Evolutionary conservation across 1,139 yeast genomes (phyloP).

Genomic region (Scheffersomyces lignicola): DNA sequence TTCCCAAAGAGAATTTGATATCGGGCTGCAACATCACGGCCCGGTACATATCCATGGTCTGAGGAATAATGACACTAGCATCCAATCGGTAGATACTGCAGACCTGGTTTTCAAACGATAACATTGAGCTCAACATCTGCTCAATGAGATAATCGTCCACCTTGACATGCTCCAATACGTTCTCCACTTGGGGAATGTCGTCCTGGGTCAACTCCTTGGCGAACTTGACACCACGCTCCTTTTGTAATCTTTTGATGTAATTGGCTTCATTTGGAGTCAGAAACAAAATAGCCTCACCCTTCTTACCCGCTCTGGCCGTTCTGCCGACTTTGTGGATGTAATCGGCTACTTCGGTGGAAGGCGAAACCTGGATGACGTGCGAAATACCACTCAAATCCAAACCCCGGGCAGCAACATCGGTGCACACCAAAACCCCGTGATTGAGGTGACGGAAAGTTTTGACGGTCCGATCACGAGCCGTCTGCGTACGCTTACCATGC

Average conservation of each 20-base stretch:
- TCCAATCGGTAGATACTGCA: constrained; percentile 25
- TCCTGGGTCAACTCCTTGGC: constrained; percentile 24
- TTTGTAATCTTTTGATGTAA: constrained; percentile 44
- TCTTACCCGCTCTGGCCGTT: constrained; percentile 90
- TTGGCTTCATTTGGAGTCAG: constrained; percentile 47
- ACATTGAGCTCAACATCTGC: constrained; percentile 25
- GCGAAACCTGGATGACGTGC: constrained; percentile 77
- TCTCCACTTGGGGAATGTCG: constrained; percentile 11
- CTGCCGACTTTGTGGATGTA: constrained; percentile 95
- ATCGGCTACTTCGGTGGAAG: constrained; percentile 72
- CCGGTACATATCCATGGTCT: constrained; percentile 12
- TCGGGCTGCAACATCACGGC: constrained; percentile 14
- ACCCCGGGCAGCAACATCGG: constrained; percentile 97
- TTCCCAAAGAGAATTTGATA: constrained; percentile 13
- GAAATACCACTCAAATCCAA: constrained; percentile 88
- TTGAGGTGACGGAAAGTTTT: constrained; percentile 50
- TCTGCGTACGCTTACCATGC: constrained; percentile 75
- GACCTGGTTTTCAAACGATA: constrained; percentile 35
- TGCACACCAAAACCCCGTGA: constrained; percentile 68
- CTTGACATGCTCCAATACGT: constrained; percentile 14
- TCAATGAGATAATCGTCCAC: constrained; percentile 14
- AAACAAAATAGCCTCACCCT: constrained; percentile 65
- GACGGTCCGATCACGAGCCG: constrained; percentile 59
- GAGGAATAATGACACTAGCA: constrained; percentile 3
- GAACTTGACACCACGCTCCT: constrained; percentile 52